Conservation (phyloP, 805 yeast species). For the Hanseniaspora pseudoguilliermondii region DNA sequence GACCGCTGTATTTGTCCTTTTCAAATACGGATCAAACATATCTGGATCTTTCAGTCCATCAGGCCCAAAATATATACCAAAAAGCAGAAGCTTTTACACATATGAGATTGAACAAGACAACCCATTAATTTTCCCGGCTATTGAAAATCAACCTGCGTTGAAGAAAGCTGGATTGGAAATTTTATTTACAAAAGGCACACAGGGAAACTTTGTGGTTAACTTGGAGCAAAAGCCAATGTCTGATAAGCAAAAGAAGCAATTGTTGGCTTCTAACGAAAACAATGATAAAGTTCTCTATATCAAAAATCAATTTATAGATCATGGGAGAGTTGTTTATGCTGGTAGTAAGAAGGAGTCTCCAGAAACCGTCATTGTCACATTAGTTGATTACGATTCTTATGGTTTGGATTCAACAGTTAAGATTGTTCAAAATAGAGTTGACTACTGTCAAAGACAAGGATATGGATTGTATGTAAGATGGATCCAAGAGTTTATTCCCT, state of each 20-base stretch:
- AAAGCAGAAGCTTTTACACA: slow-evolving; percentile 33
- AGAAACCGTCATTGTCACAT: slow-evolving; percentile 62
- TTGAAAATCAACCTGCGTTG: slow-evolving; percentile 53
- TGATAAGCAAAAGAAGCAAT: slow-evolving; percentile 25
- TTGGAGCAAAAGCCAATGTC: slow-evolving; percentile 32
- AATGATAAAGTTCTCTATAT: slow-evolving; percentile 32
- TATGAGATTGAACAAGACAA: slow-evolving; percentile 38
- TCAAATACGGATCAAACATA: background rate
- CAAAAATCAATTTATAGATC: slow-evolving; percentile 48
- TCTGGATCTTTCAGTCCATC: background rate
- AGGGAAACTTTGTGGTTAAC: slow-evolving; percentile 28
- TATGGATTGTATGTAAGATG: slow-evolving; percentile 80
- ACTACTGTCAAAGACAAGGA: slow-evolving; percentile 68
- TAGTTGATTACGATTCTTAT: slow-evolving; percentile 60
- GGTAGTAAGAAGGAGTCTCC: slow-evolving; percentile 34
- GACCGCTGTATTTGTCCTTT: background rate
- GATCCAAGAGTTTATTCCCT: slow-evolving; percentile 68
- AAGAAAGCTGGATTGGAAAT: slow-evolving; percentile 43
- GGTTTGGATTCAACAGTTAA: slow-evolving; percentile 47
- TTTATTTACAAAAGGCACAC: slow-evolving; percentile 38
- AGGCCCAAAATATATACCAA: slow-evolving; percentile 18
- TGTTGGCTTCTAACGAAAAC: slow-evolving; percentile 16
- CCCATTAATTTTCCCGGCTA: slow-evolving; percentile 55
- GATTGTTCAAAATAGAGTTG: slow-evolving; percentile 73
- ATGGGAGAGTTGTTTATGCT: slow-evolving; percentile 42